Base-by-base conservation (phyloP, 331 rosid species). In the Pyracantha coccinea region DNA sequence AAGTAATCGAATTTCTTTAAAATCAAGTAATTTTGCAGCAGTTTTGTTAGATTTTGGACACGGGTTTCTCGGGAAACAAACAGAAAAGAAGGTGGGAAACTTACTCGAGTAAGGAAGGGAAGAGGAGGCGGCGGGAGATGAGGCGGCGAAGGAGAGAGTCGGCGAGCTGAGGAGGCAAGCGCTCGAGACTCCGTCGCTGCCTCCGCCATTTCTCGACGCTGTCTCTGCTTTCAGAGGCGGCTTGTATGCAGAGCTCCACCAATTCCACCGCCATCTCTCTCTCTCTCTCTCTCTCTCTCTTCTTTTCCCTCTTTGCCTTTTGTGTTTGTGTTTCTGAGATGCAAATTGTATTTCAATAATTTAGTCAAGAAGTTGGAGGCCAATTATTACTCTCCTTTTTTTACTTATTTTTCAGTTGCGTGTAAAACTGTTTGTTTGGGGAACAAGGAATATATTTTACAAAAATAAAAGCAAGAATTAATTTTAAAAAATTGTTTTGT, bases 61-160 rank as follows among this genome's bases (percentile, higher is more conserved):
- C 24, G 15, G 5, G 10, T 52, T 53, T 64, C 54, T n/a, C 12
- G 29, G 27, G 47, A 72, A 23, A 4, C 45, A 54, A 35, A 64
- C 10, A 58, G 60, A 71, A 52, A 57, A 15, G 9, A 24, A 7
- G 8, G 47, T 31, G 20, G 1, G 69, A 15, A 71, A 54, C 75
- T 15, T 80, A 92, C 97, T 94, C 96, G 69, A 94, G 97, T 78
- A 94, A 87, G 38, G 93, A 94, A 19, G 99, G 93, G 74, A 31
- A 57, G 81, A 94, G 90, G 58, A 94, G 96, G 21, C 85, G 90
- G 17, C 95, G 91, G 54, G 69, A 14, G 72, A 87, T 79, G 71
- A 92, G 90, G 62, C 91, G 87, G 77, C 86, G 89, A 72, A 91
- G 88, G 66, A 94, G 97, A 84, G 89, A 81, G 29, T 90, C 92